Evolutionary conservation across 2,329 filamentous ascomycete species (phyloP), one percentile per base, ranked within the genome.

Genomic region (Verticillium zaregamsianum): DNA sequence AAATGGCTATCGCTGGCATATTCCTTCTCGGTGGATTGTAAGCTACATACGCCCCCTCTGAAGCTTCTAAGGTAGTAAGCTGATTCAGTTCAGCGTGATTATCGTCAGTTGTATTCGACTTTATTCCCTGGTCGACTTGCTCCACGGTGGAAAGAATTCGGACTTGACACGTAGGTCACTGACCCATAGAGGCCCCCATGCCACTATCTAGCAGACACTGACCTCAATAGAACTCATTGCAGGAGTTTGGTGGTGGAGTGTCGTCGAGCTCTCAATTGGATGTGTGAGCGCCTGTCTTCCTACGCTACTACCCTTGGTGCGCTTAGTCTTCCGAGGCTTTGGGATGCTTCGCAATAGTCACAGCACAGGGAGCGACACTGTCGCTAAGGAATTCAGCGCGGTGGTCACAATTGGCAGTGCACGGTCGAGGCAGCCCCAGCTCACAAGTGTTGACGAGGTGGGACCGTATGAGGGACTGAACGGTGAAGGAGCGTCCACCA

Each of bases 251-350:
- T 71, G 68, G 6, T 76, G 73, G 74, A 71, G 71, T 63, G 62
- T 74, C 1, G 67, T 75, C 32, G 74, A 76, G 55, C 63, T 63
- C 14, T 66, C 70, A 2, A 68, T 69, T 55, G 77, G 74, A 59
- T 72, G 78, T 33, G 77, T 80, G 62, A 74, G 74, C 23, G 77
- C 74, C 2, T 79, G 77, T 61, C 74, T 78, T 0, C 78, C 78
- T 5, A 78, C 77, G 0, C 71, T 79, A 31, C 76, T 78, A n/a
- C 75, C 76, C 33, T 35, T 35, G 33, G 9, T 35, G 33, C 33
- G 33, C 3, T 35, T 35, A 35, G 8, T 35, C 33, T 35, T 35
- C 33, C 9, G 33, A 35, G 33, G 33, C 33, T 35, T 35, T 25
- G 25, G 25, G 25, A 35, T 35, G 8, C 5, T 25, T 25, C 2